A percentile compares a stretch with the other conserved stretches of the same genome.
Conservation (phyloP, 176 grass and related monocot genomes). For the Poa pratensis region DNA sequence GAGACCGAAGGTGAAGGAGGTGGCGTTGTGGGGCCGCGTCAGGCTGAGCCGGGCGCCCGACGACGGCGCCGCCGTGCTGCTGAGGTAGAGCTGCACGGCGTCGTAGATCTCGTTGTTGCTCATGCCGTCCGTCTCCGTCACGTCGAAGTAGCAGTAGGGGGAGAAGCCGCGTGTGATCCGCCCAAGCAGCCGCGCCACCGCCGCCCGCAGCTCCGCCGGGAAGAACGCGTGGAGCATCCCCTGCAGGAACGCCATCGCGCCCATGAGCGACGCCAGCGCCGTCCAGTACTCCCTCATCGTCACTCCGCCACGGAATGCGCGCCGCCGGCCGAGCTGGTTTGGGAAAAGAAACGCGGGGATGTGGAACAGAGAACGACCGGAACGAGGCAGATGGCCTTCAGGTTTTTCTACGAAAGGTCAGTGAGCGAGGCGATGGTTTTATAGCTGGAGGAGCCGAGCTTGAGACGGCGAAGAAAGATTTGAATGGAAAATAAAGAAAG, state of each 20-base stretch:
- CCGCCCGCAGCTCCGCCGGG: conserved; percentile 71
- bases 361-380: not conserved
- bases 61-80: conserved; percentile 58
- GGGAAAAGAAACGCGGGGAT: not conserved
- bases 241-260: conserved; percentile 75
- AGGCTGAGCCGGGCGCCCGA: conserved; percentile 67
- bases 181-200: conserved; percentile 51
- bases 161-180: conserved; percentile 55
- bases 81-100: conserved; percentile 92
- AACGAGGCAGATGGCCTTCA: conserved; percentile 15
- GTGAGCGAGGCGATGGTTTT: not conserved
- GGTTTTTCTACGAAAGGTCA: not conserved
- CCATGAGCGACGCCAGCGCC: conserved; percentile 83
- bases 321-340: not conserved
- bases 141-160: conserved; percentile 90
- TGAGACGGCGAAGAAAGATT: conserved; percentile 24
- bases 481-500: not conserved
- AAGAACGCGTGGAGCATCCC: conserved; percentile 64
- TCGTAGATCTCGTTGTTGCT: conserved; percentile 93
- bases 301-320: not conserved
- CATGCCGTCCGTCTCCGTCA: conserved; percentile 89
- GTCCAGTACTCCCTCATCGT: conserved; percentile 87
- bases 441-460: not conserved
- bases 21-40: conserved; percentile 73
- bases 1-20: conserved; percentile 85